Percentiles rank a stretch among this genome's conserved stretches.
Conservation (phyloP, 345 rosid species). For the Linum lewisii region DNA sequence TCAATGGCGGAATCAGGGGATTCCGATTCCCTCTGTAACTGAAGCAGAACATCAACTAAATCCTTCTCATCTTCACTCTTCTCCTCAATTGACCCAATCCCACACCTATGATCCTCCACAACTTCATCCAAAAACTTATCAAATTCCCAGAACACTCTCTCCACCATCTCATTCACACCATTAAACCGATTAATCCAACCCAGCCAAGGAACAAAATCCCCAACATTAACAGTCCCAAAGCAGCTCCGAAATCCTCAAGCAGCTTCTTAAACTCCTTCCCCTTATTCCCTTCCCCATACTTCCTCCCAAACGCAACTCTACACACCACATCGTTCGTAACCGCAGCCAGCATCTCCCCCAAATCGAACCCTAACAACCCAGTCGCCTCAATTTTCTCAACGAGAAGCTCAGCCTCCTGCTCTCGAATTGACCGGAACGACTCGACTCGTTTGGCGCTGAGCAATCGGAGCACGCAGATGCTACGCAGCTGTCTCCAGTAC, state of each 20-base stretch:
- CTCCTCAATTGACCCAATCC: background rate
- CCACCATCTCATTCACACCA: background rate
- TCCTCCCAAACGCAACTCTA: background rate
- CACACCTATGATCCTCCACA: background rate
- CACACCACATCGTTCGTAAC: background rate
- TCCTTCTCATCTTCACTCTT: background rate
- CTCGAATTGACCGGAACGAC: background rate
- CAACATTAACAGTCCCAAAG: background rate
- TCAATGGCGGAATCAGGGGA: background rate
- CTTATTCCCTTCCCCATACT: background rate
- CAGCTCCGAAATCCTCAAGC: background rate
- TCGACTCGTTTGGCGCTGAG: background rate
- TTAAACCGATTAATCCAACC: constrained; percentile 1
- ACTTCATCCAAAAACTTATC: background rate
- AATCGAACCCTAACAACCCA: background rate
- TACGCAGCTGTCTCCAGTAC: background rate
- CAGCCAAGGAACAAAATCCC: background rate
- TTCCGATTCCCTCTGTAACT: background rate
- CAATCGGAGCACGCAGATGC: background rate
- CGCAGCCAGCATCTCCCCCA: background rate
- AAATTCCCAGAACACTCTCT: background rate
- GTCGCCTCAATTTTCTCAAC: background rate
- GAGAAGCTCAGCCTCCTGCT: background rate
- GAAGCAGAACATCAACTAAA: constrained; percentile 1
- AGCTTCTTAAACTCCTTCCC: background rate